Base-by-base conservation (phyloP, 179 eudicot genomes). In the Actinidia polygama region DNA sequence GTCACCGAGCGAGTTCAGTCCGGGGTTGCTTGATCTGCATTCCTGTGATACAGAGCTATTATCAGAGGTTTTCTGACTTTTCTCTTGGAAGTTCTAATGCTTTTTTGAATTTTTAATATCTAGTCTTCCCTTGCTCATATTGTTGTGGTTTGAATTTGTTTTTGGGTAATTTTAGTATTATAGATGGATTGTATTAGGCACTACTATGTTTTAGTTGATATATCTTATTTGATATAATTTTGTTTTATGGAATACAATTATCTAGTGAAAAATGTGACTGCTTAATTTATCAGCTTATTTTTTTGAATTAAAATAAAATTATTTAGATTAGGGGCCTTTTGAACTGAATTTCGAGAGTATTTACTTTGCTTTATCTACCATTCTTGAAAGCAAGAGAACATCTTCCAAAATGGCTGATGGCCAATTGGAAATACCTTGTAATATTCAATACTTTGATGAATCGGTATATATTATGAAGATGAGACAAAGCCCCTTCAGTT, bases 11-110 rank as follows among this genome's bases (percentile, higher is more conserved):
- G 94, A 87, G 40, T 75, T 76, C 83, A 93, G 90, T 86, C 94
- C 94, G 10, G 94, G 94, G 24, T 85, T 90, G 77, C 90, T 93
- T 77, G 97, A 93, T 86, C 86, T 91, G 75, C 89, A 90, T 85
- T 85, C 97, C 9, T 75, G 87, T 53, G 94, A 91, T 82, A 89
- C 93, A 5, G 90, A 91, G 86, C 90, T 93, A 19, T 72, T 93
- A 83, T 77, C 97, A 30, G 97, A 91, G 93, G 97, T 90, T 44
- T 62, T 83, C 73, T 30, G 53, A 30, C 71, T 68, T 4, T 57
- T 81, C 24, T 71, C 21, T 74, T n/a, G 19, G 3, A 46, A 67
- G 67, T 82, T 11, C 18, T 14, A 9, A 16, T 67, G 71, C 14
- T 67, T 67, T 10, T 6, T 30, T 12, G 18, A 30, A 26, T 67